phyloP scores from a whole-genome alignment of 169 alveolate species.

The Plasmodium blacklocki region DNA sequence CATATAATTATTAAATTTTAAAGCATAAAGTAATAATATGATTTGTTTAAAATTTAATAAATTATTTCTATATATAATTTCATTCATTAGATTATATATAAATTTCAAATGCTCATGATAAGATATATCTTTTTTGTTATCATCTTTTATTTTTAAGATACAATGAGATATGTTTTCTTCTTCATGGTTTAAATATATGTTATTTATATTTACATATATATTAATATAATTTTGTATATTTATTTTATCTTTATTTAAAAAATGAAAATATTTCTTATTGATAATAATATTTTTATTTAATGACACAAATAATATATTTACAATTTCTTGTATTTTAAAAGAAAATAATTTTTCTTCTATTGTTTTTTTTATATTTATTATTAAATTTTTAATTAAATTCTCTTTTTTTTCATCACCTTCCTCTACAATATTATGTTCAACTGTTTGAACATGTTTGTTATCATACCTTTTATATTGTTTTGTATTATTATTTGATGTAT shows the following conservation, averaged over 20 bases:
- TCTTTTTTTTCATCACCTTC: background rate
- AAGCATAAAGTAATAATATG: conserved; percentile 16
- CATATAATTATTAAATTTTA: conserved; percentile 13
- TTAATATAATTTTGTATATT: conserved; percentile 33
- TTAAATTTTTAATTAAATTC: conserved; percentile 10
- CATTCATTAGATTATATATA: conserved; percentile 35
- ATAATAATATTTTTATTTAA: conserved; percentile 15
- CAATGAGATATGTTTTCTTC: background rate
- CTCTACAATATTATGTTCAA: background rate
- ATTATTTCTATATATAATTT: conserved; percentile 68
- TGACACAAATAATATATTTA: conserved; percentile 46
- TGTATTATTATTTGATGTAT: background rate
- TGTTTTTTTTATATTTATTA: background rate
- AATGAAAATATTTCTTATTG: conserved; percentile 37
- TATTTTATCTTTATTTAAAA: conserved; percentile 36
- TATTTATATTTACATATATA: conserved; percentile 25
- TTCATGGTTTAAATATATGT: background rate
- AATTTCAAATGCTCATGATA: conserved; percentile 10
- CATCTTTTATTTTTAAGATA: background rate
- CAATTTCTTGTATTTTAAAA: conserved; percentile 64
- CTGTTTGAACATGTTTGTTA: background rate
- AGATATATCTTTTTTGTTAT: background rate
- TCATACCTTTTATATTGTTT: background rate
- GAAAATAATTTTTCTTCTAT: conserved; percentile 42
- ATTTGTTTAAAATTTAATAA: conserved; percentile 40